These are phyloP conservation scores for Trichoderma gamsii DNA, from an alignment of 495 filamentous ascomycete species.

Conservation along the genomic window DNA sequence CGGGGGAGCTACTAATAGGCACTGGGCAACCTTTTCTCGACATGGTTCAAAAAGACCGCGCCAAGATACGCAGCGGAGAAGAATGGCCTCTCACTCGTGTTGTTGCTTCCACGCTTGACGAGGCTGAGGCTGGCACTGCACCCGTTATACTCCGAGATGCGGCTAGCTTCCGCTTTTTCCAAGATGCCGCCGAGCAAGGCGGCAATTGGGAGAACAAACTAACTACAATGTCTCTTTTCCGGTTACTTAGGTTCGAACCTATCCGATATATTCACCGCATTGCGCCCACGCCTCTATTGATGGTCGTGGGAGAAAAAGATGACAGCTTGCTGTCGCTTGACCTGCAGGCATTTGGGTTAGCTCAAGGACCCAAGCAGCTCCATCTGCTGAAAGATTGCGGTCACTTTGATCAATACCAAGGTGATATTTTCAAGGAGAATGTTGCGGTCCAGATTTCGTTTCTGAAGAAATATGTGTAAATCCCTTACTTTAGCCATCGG, in stretches of 20 bases:
- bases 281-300: not conserved
- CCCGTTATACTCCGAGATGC: not conserved
- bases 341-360: not conserved
- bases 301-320: slow-evolving; percentile 1
- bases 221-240: not conserved
- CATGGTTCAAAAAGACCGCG: not conserved
- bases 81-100: not conserved
- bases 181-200: not conserved
- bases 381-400: not conserved
- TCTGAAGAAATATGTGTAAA: not conserved
- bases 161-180: not conserved
- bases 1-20: not conserved
- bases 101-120: not conserved
- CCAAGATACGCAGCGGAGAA: not conserved
- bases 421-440: not conserved
- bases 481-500: not conserved
- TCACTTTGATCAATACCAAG: not conserved
- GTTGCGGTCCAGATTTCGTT: not conserved
- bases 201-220: slow-evolving; percentile 1
- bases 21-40: not conserved
- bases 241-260: not conserved
- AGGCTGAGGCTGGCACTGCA: not conserved
- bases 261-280: not conserved
- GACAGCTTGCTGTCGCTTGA: not conserved
- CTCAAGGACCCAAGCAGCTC: not conserved